phyloP scores from a whole-genome alignment of 2,329 filamentous ascomycete genomes.

The Thyridium curvatum region DNA sequence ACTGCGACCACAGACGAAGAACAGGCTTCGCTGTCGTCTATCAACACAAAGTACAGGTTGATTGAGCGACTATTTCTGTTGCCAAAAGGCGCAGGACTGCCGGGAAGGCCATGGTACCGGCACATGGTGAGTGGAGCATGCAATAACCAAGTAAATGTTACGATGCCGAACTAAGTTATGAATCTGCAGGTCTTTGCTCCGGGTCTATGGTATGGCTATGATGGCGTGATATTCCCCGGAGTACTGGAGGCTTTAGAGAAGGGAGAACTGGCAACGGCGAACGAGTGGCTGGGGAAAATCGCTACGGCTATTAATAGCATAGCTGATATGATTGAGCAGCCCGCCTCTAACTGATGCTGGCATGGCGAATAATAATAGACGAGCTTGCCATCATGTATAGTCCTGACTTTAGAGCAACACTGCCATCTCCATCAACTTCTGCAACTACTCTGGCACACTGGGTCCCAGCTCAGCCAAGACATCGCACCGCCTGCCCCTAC shows the following conservation, averaged over 20 bases:
- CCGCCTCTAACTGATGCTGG: too few species aligned
- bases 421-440: too few species aligned
- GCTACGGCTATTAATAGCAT: too few species aligned
- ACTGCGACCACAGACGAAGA: too few species aligned
- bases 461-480: too few species aligned
- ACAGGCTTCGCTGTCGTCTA: not conserved
- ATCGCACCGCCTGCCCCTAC: conserved; percentile 29
- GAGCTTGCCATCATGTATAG: too few species aligned
- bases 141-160: too few species aligned
- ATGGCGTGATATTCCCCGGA: not conserved
- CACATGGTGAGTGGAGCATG: conserved; percentile 1
- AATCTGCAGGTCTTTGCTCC: not conserved
- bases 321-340: too few species aligned
- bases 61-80: not conserved
- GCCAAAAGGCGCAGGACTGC: not conserved
- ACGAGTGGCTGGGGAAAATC: not conserved
- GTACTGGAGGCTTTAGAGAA: not conserved
- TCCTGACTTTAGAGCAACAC: too few species aligned
- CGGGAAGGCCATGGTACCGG: not conserved
- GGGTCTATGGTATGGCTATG: not conserved
- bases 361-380: too few species aligned
- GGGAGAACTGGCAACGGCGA: not conserved
- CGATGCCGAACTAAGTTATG: not conserved
- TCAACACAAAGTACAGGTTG: not conserved
- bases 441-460: too few species aligned